Evolutionary conservation across 2,329 filamentous ascomycete species (phyloP).

Genomic region (Neonectria coccinea): DNA sequence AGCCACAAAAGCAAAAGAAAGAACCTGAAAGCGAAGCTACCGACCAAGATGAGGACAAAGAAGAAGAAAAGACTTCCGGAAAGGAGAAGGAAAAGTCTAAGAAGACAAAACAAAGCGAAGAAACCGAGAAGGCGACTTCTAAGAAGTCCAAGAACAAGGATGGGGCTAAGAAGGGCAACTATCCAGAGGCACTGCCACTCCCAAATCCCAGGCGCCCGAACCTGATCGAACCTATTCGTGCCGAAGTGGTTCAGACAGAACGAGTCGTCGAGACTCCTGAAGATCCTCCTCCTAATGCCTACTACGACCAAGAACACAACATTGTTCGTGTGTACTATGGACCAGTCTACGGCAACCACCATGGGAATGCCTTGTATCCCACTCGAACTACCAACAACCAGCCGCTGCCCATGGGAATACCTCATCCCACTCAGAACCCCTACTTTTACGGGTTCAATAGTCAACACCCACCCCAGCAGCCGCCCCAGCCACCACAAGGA

Average conservation of each 20-base stretch:
- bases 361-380: conserved; percentile 60
- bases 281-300: conserved; percentile 70
- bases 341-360: conserved; percentile 64
- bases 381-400: conserved; percentile 47
- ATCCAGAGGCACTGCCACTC: conserved; percentile 45
- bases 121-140: conserved; percentile 17
- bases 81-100: conserved; percentile 38
- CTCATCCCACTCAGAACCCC: conserved; percentile 57
- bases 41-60: conserved; percentile 20
- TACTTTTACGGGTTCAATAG: conserved; percentile 56
- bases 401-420: conserved; percentile 56
- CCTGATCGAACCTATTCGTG: conserved; percentile 60
- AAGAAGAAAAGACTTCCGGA: conserved; percentile 20
- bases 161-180: conserved; percentile 41
- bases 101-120: conserved; percentile 30
- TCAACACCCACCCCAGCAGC: conserved; percentile 36
- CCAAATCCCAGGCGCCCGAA: conserved; percentile 55
- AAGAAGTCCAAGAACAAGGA: conserved; percentile 30
- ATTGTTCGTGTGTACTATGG: conserved; percentile 70
- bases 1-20: conserved; percentile 33
- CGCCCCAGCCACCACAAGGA: conserved; percentile 27
- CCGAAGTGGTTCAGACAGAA: conserved; percentile 66
- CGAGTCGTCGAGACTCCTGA: conserved; percentile 64
- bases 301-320: conserved; percentile 64
- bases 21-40: conserved; percentile 29